Percentiles rank a stretch among this genome's conserved stretches.
phyloP scores from a whole-genome alignment of 345 rosid species.

The Aquilaria yunnanensis region DNA sequence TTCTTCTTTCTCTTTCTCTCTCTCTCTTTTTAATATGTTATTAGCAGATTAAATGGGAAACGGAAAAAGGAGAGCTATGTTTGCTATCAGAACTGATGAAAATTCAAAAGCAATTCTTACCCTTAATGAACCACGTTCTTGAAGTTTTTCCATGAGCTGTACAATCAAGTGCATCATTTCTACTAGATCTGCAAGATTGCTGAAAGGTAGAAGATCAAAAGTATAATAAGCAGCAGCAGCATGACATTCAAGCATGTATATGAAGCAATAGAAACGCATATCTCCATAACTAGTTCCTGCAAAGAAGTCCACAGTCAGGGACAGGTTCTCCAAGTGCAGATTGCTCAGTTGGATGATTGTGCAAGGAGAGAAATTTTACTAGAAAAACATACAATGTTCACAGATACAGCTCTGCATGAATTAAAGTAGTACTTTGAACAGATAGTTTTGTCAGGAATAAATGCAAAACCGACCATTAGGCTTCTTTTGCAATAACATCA shows the following conservation, averaged over 20 bases:
- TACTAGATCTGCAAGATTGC: slow-evolving; percentile 94
- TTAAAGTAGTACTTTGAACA: no score
- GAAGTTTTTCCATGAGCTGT: slow-evolving; percentile 85
- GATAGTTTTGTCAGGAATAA: no score
- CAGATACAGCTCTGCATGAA: not conserved
- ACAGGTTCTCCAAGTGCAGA: no score
- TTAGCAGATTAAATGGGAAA: no score
- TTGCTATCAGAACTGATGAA: not conserved
- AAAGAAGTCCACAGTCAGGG: not conserved
- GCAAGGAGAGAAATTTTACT: not conserved
- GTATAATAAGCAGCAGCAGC: slow-evolving; percentile 5
- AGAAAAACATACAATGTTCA: not conserved
- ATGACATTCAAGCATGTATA: slow-evolving; percentile 1
- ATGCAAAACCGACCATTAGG: no score
- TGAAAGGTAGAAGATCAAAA: slow-evolving; percentile 30
- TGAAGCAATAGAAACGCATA: not conserved
- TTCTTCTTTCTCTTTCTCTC: no score
- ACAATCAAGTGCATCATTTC: slow-evolving; percentile 60
- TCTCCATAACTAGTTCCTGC: not conserved
- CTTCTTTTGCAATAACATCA: not conserved
- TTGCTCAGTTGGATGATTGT: no score
- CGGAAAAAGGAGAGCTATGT: no score
- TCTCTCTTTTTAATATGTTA: no score
- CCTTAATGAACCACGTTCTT: slow-evolving; percentile 85
- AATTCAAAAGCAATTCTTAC: slow-evolving; percentile 36